Base-by-base conservation (phyloP, 2,329 filamentous ascomycete species). In the Mollisiaceae sp. region DNA sequence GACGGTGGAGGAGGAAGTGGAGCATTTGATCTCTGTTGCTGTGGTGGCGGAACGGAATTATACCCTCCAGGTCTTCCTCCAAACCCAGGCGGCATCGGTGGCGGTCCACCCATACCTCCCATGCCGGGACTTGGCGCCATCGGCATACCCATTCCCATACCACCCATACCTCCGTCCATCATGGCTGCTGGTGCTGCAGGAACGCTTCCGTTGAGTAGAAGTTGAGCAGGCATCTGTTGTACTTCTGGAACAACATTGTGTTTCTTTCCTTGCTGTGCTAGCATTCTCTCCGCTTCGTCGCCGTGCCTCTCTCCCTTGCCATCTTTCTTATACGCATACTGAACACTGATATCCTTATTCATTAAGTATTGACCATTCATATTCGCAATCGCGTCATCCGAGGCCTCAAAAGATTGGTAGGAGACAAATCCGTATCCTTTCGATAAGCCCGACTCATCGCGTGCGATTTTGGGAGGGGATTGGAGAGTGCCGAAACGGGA, bases 301-400 rank as follows among this genome's bases (percentile, higher is more conserved):
- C 95, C 95, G 77, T 99, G 95, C 65, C 95, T 85, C 81, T 98
- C 94, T 73, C 94, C 94, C 81, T 97, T 97, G 72, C 95, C 95
- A 75, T 99, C 95, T 80, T 98, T 98, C 85, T 99, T 99, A 86
- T 97, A 98, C 45, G 95, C 95, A 78, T 98, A 99, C 79, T 98
- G 94, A 54, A 99, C 95, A 2, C 91, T 92, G 73, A 98, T 91
- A 78, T 97, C 92, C 81, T 97, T 97, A 83, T 95, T 97, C 84
- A 97, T 94, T 67, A 99, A 87, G 79, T 95, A 98, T 81, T 98
- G 94, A 60, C 93, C 93, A 77, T 97, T 91, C 91, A 99, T 94
- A 77, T 94, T 95, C 71, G 89, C 86, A 69, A 97, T 92, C 50
- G 95, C 94, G 68, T 92, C 90, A 75, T 99, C 95, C 12, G 93